Conservation (phyloP, 768 basidiomycete genomes). For the Antrodiella citrinella region DNA sequence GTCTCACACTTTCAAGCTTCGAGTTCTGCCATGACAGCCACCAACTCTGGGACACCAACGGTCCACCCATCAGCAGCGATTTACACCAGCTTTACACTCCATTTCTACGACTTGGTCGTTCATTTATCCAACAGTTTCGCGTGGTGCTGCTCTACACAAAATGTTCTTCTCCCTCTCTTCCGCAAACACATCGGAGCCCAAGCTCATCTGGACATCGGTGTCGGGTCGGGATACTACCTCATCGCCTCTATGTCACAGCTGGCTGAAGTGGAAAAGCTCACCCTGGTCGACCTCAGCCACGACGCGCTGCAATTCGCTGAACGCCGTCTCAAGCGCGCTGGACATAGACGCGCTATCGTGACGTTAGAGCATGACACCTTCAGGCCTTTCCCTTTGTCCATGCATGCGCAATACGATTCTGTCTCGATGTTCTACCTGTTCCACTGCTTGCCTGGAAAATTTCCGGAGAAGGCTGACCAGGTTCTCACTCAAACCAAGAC, state of each 20-base stretch:
- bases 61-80: background rate
- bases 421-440: slow-evolving; percentile 16
- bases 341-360: slow-evolving; percentile 9
- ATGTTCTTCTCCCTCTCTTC: slow-evolving; percentile 13
- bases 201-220: slow-evolving; percentile 9
- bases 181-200: slow-evolving; percentile 8
- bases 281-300: slow-evolving; percentile 13
- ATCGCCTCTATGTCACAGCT: slow-evolving; percentile 1
- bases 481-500: slow-evolving; percentile 7
- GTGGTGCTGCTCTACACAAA: slow-evolving; percentile 10
- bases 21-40: too few species aligned
- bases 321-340: slow-evolving; percentile 5
- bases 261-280: slow-evolving; percentile 6
- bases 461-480: slow-evolving; percentile 10
- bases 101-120: slow-evolving; percentile 11
- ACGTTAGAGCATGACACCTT: slow-evolving; percentile 10
- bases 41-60: too few species aligned
- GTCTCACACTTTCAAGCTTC: too few species aligned
- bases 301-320: slow-evolving; percentile 9
- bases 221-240: slow-evolving; percentile 15
- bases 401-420: slow-evolving; percentile 9
- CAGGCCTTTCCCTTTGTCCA: slow-evolving; percentile 8
- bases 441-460: slow-evolving; percentile 14
- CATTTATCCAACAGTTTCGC: slow-evolving; percentile 8
- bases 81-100: slow-evolving; percentile 3